These are phyloP conservation scores for Metschnikowia amazonensis DNA, from an alignment of 805 yeast species.

Conservation along the genomic window DNA sequence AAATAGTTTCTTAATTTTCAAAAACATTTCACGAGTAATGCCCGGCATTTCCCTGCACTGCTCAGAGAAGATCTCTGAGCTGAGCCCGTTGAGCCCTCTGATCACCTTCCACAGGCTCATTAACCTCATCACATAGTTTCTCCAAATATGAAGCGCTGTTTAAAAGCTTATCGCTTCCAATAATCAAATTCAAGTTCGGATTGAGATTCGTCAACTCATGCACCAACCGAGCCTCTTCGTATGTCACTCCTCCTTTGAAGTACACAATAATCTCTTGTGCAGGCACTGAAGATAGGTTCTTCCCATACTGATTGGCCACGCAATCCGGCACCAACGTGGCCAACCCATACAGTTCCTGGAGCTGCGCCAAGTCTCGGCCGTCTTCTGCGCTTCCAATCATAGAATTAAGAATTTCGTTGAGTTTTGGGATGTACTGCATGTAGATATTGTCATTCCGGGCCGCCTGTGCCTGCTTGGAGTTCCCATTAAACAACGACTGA, in stretches of 20 bases:
- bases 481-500: conserved; percentile 29
- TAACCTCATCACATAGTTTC: conserved; percentile 30
- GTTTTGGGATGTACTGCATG: conserved; percentile 86
- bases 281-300: conserved; percentile 23
- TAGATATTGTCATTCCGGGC: conserved; percentile 61
- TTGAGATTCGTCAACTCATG: conserved; percentile 61
- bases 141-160: conserved; percentile 36
- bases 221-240: conserved; percentile 84
- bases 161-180: conserved; percentile 63
- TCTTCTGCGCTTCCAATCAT: conserved; percentile 15
- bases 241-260: conserved; percentile 85
- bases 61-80: conserved; percentile 29
- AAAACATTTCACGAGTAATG: no score
- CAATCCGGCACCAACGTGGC: conserved; percentile 40
- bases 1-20: no score
- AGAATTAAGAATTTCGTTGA: conserved; percentile 41
- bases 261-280: conserved; percentile 68
- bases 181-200: conserved; percentile 57
- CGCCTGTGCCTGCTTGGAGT: conserved; percentile 11
- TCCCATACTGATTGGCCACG: conserved; percentile 27
- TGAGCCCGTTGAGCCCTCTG: conserved; percentile 40
- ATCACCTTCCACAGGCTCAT: conserved; percentile 19
- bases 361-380: conserved; percentile 7
- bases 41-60: background rate
- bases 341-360: conserved; percentile 14